A percentile compares a stretch with the other conserved stretches of the same genome.
Conservation (phyloP, 441 rosid genomes). For the Populus hybrid region DNA sequence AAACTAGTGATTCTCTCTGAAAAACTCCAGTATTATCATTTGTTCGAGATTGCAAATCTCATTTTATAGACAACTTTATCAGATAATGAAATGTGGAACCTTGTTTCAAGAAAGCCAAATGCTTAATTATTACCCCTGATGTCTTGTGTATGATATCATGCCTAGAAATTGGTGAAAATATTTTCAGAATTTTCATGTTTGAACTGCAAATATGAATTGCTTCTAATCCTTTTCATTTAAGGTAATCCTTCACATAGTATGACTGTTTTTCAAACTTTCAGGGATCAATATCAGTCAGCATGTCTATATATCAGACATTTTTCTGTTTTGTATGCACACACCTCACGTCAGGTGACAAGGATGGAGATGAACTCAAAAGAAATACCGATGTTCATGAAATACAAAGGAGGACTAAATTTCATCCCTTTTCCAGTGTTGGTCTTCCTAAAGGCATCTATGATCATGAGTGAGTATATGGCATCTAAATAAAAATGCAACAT, state of each 20-base stretch:
- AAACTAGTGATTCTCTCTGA: neutral
- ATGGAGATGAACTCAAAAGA: conserved; percentile 74
- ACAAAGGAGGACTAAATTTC: conserved; percentile 65
- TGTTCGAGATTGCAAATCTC: neutral
- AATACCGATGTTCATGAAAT: conserved; percentile 81
- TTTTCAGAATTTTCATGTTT: neutral
- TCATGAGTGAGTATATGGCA: conserved; percentile 62
- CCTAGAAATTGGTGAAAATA: neutral
- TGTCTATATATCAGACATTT: conserved; percentile 78
- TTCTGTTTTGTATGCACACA: conserved; percentile 76
- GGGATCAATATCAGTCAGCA: conserved; percentile 90
- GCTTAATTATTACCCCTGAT: neutral
- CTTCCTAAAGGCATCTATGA: conserved; percentile 60
- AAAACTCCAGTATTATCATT: neutral
- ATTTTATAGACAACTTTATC: neutral
- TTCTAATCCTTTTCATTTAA: neutral
- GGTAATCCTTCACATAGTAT: conserved; percentile 20
- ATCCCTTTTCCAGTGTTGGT: conserved; percentile 42
- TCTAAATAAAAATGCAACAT: neutral
- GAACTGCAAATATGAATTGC: neutral
- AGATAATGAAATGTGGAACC: neutral
- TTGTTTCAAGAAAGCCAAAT: conserved; percentile 4
- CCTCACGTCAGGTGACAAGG: conserved; percentile 80
- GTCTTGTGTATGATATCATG: neutral
- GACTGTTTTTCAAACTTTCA: conserved; percentile 37